Conservation (phyloP, 1,284 basidiomycete species). For the Neotropicomus parvogracilis region DNA sequence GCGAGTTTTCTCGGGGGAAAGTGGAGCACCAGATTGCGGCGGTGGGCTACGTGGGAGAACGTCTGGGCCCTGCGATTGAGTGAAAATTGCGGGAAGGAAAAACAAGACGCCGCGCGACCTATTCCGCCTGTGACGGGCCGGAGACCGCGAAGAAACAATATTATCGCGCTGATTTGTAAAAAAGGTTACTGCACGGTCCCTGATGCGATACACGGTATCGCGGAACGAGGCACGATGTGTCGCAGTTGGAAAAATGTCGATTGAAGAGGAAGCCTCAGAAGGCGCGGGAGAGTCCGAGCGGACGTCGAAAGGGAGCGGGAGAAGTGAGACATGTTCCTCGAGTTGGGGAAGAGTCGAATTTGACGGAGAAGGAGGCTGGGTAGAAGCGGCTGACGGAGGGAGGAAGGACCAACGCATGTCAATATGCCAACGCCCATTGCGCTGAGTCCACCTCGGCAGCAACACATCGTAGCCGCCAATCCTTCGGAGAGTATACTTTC, state of each 20-base stretch:
- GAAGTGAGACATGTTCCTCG: slow-evolving; percentile 55
- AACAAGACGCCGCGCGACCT: slow-evolving; percentile 65
- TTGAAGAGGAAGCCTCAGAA: slow-evolving; percentile 44
- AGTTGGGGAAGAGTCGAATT: slow-evolving; percentile 40
- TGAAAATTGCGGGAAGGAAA: slow-evolving; percentile 79
- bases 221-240: slow-evolving; percentile 43
- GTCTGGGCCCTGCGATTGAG: slow-evolving; percentile 50
- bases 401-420: slow-evolving; percentile 61
- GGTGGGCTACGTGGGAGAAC: slow-evolving; percentile 34
- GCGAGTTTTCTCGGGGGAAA: slow-evolving; percentile 38
- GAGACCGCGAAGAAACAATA: slow-evolving; percentile 40
- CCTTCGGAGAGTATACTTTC: slow-evolving; percentile 55
- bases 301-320: slow-evolving; percentile 61
- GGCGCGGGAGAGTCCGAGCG: slow-evolving; percentile 52
- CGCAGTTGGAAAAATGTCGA: slow-evolving; percentile 38
- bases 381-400: slow-evolving; percentile 45
- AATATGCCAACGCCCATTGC: slow-evolving; percentile 67
- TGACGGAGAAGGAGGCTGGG: slow-evolving; percentile 49
- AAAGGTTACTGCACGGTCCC: slow-evolving; percentile 50
- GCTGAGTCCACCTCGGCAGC: slow-evolving; percentile 65
- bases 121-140: slow-evolving; percentile 44
- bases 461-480: slow-evolving; percentile 73
- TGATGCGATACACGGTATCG: slow-evolving; percentile 52
- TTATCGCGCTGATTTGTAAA: slow-evolving; percentile 39
- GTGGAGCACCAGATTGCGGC: slow-evolving; percentile 28